phyloP scores from a whole-genome alignment of 2,329 filamentous ascomycete genomes.

The Fusarium sp. region DNA sequence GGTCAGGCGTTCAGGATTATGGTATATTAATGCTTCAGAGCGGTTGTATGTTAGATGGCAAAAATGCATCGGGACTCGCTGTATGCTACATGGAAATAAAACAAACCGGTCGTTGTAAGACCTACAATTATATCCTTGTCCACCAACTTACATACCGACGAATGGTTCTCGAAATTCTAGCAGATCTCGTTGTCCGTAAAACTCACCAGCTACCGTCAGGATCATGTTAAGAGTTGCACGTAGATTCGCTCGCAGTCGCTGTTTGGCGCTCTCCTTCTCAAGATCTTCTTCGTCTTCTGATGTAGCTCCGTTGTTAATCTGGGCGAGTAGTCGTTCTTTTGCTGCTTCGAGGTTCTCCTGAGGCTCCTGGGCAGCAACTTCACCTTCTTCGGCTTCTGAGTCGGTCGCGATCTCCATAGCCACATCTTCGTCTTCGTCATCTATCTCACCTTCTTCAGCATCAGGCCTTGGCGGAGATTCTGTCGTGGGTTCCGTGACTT shows the following conservation, averaged over 20 bases:
- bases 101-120: slow-evolving; percentile 20
- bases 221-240: slow-evolving; percentile 91
- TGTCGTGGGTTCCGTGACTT: neutral
- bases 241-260: slow-evolving; percentile 61
- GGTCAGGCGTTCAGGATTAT: slow-evolving; percentile 35
- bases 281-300: slow-evolving; percentile 44
- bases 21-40: slow-evolving; percentile 35
- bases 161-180: slow-evolving; percentile 78
- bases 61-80: slow-evolving; percentile 21
- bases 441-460: slow-evolving; percentile 45
- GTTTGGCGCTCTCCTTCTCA: slow-evolving; percentile 45
- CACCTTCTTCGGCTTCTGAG: slow-evolving; percentile 53
- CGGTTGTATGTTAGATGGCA: slow-evolving; percentile 26
- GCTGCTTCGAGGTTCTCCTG: slow-evolving; percentile 59
- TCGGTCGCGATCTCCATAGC: slow-evolving; percentile 58
- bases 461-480: slow-evolving; percentile 15
- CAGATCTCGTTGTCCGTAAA: slow-evolving; percentile 89
- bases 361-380: slow-evolving; percentile 41
- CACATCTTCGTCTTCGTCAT: slow-evolving; percentile 49
- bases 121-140: slow-evolving; percentile 11
- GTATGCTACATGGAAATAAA: slow-evolving; percentile 28
- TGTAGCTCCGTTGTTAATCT: slow-evolving; percentile 50
- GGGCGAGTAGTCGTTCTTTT: slow-evolving; percentile 61
- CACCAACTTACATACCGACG: slow-evolving; percentile 54
- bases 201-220: slow-evolving; percentile 85